Percentiles rank a stretch among this genome's conserved stretches.
Conservation (phyloP, 2,329 filamentous ascomycete genomes). For the Aspergillus sp. region DNA sequence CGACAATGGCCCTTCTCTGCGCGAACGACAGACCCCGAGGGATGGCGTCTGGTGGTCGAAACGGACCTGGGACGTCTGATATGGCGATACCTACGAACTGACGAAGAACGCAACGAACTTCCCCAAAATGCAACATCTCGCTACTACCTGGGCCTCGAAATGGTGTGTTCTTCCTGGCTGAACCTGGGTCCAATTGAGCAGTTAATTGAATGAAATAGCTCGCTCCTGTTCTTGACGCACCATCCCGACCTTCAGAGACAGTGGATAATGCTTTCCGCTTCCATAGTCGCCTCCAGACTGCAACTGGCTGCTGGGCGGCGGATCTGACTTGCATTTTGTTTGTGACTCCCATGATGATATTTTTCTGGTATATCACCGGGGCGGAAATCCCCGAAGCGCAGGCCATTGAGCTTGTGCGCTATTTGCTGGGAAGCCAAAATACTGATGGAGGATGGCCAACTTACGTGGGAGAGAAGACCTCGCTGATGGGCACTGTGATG, state of each 20-base stretch:
- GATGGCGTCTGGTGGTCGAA: background rate
- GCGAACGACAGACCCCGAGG: background rate
- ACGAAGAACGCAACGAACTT: background rate
- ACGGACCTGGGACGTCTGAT: background rate
- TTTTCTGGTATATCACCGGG: conserved; percentile 9
- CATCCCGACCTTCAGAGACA: background rate
- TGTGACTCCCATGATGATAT: background rate
- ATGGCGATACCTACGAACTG: background rate
- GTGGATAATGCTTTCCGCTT: background rate
- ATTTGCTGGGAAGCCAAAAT: background rate
- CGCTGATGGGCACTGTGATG: conserved; percentile 6
- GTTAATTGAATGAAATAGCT: background rate
- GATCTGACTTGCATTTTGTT: conserved; percentile 12
- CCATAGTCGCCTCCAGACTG: background rate
- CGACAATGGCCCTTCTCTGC: background rate
- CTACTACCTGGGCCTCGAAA: background rate
- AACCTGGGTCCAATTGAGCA: background rate
- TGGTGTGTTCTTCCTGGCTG: background rate
- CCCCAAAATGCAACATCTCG: background rate
- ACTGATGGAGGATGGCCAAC: conserved; percentile 9
- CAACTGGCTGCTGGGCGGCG: conserved; percentile 6
- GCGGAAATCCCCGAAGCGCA: conserved; percentile 1
- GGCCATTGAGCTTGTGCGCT: background rate
- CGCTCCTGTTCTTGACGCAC: background rate
- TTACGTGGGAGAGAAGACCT: background rate